Percentiles rank a stretch among this genome's conserved stretches.
Evolutionary conservation across 176 grass and related monocot genomes (phyloP).

Genomic region (Zoysia pacifica): DNA sequence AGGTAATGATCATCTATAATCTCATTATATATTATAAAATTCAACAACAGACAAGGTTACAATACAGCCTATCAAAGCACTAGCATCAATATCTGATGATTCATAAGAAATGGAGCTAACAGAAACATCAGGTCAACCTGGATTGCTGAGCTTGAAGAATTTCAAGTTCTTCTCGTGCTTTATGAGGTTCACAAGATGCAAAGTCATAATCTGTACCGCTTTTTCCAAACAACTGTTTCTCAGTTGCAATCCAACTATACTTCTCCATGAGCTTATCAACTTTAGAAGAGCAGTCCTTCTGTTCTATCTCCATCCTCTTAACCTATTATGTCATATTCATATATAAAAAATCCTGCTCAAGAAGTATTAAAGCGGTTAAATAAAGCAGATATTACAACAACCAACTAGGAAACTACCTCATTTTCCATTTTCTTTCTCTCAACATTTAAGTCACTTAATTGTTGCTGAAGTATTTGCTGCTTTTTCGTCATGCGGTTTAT

Average conservation of each 20-base stretch:
- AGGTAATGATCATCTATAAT: conserved; percentile 23
- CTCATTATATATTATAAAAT: conserved; percentile 27
- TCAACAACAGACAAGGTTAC: conserved; percentile 18
- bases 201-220: conserved; percentile 94
- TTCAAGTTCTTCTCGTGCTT: conserved; percentile 76
- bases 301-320: conserved; percentile 93
- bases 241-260: conserved; percentile 86
- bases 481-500: conserved; percentile 68
- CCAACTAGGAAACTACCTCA: conserved; percentile 56
- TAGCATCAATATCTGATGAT: neutral
- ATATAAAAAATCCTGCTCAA: conserved; percentile 11
- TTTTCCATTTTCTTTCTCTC: conserved; percentile 96
- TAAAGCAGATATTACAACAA: conserved; percentile 18
- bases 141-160: conserved; percentile 84
- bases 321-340: conserved; percentile 56
- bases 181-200: conserved; percentile 61
- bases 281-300: conserved; percentile 88
- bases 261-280: conserved; percentile 86
- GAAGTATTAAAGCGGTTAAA: conserved; percentile 18
- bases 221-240: conserved; percentile 96
- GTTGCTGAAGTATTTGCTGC: conserved; percentile 76
- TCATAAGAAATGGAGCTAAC: neutral
- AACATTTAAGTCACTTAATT: conserved; percentile 75
- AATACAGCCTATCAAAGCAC: conserved; percentile 5
- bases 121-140: conserved; percentile 56